Percentiles rank a stretch among this genome's conserved stretches.
These are phyloP conservation scores for Pseudognaphalium luteoalbum DNA, from an alignment of 129 eudicot species.

Conservation along the genomic window DNA sequence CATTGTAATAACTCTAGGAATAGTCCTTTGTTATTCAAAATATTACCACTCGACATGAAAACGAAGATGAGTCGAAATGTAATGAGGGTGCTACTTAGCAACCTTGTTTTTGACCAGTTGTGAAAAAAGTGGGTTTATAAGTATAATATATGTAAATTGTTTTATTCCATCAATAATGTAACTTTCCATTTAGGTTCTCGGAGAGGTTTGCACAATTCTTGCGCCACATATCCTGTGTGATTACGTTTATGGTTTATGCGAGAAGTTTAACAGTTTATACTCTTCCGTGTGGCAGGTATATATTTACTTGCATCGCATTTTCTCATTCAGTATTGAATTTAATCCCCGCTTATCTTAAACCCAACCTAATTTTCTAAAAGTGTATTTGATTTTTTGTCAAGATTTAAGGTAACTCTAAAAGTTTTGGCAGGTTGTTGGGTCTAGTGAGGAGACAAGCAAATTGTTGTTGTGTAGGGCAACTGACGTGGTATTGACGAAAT, in stretches of 20 bases:
- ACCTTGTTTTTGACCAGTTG: background rate
- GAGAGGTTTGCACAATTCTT: background rate
- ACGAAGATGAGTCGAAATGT: background rate
- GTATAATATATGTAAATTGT: background rate
- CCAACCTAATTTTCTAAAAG: background rate
- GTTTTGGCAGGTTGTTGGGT: slow-evolving; percentile 2
- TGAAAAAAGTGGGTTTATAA: background rate
- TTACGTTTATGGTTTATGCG: background rate
- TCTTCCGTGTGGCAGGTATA: background rate
- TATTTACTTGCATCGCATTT: background rate
- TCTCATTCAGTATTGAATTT: background rate
- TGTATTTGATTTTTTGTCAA: background rate
- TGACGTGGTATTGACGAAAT: no score
- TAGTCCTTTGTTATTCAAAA: no score
- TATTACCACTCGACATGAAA: background rate
- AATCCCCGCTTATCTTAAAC: background rate
- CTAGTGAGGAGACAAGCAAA: no score
- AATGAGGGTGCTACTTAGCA: background rate
- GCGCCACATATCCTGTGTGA: no score
- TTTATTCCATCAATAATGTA: background rate
- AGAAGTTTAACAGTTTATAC: background rate
- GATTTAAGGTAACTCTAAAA: background rate
- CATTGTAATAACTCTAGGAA: no score
- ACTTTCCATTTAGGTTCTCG: background rate
- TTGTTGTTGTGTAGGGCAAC: no score